phyloP scores from a whole-genome alignment of 179 eudicot genomes.

The Drosera spatulata region DNA sequence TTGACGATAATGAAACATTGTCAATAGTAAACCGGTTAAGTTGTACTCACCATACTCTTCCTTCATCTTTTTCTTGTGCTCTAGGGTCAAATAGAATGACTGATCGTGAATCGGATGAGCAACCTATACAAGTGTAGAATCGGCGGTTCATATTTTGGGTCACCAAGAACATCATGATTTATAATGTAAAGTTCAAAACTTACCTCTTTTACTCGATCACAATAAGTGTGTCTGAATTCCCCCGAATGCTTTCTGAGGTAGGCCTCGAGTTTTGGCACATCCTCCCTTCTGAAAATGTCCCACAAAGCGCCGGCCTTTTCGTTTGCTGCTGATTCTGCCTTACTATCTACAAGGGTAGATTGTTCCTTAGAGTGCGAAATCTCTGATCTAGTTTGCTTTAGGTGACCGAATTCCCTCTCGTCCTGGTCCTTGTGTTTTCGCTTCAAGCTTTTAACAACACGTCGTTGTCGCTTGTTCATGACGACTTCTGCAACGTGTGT shows the following conservation, averaged over 20 bases:
- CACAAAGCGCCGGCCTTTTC: conserved; percentile 1
- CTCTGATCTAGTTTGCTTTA: background rate
- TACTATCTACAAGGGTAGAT: background rate
- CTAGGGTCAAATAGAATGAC: conserved; percentile 45
- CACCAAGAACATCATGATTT: too few species aligned
- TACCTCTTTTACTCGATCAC: conserved; percentile 68
- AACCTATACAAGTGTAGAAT: conserved; percentile 14
- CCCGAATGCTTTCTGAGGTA: conserved; percentile 48
- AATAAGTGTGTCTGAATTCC: conserved; percentile 64
- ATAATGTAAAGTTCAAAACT: too few species aligned
- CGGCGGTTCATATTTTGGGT: background rate
- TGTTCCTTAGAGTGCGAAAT: background rate
- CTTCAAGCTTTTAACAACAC: conserved; percentile 28
- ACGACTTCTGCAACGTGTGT: conserved; percentile 35
- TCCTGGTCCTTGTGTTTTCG: conserved; percentile 36
- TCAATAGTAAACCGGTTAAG: background rate
- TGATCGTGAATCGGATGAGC: conserved; percentile 79
- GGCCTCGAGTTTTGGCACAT: conserved; percentile 41
- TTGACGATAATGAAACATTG: background rate
- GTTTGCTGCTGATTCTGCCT: background rate
- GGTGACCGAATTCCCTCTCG: conserved; percentile 16
- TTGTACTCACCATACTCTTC: conserved; percentile 34
- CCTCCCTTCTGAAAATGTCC: background rate
- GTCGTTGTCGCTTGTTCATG: conserved; percentile 20
- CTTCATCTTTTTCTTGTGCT: conserved; percentile 59